Percentiles rank a stretch among this genome's conserved stretches.
Conservation (phyloP, 805 yeast species). For the Kuraishia molischiana region DNA sequence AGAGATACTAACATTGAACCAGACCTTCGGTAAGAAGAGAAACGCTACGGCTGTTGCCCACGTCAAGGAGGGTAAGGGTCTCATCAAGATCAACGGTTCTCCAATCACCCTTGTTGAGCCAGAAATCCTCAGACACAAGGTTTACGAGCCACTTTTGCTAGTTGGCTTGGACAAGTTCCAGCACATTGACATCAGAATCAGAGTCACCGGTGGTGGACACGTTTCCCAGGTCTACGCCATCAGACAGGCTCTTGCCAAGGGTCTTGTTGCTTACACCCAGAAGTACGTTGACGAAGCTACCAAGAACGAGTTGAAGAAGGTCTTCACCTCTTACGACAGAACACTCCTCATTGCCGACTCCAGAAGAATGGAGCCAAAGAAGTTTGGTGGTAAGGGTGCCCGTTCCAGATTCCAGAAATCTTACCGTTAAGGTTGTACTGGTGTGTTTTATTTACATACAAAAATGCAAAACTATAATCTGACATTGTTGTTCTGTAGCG, state of each 20-base stretch:
- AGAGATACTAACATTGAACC: constrained; percentile 17
- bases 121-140: constrained; percentile 98
- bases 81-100: constrained; percentile 97
- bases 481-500: too few species aligned
- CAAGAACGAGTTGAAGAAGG: constrained; percentile 98
- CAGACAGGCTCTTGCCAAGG: constrained; percentile 99
- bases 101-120: constrained; percentile 99
- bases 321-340: constrained; percentile 97
- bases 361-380: constrained; percentile 99
- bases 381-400: constrained; percentile 99
- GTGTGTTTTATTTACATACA: too few species aligned
- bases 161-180: constrained; percentile 99
- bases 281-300: constrained; percentile 99
- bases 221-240: constrained; percentile 99
- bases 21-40: constrained; percentile 99
- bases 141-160: constrained; percentile 97
- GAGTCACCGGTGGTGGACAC: constrained; percentile 99
- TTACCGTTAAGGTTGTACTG: constrained; percentile 97
- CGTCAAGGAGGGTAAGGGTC: constrained; percentile 98
- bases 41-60: constrained; percentile 99
- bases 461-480: too few species aligned
- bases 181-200: constrained; percentile 96
- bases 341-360: constrained; percentile 98
- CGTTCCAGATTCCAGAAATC: constrained; percentile 99
- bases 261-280: constrained; percentile 99